phyloP scores from a whole-genome alignment of 495 filamentous ascomycete genomes.

The Neurospora sublineolata region DNA sequence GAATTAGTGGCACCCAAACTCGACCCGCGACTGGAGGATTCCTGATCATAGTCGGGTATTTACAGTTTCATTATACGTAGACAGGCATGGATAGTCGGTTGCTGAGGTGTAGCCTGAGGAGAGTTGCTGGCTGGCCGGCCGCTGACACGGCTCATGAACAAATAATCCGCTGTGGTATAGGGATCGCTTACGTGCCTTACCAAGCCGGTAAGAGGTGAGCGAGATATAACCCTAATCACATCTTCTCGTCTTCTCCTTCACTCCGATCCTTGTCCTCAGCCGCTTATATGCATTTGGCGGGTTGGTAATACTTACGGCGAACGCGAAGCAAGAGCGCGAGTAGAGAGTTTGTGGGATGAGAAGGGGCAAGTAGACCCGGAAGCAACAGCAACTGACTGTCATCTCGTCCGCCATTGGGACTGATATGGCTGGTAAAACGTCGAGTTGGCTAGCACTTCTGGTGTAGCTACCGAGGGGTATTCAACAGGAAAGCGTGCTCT shows the following conservation, averaged over 20 bases:
- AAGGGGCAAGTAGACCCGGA: neutral
- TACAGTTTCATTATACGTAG: neutral
- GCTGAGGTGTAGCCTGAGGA: neutral
- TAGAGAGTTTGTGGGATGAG: neutral
- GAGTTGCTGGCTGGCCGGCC: neutral
- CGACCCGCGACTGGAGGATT: neutral
- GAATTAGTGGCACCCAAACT: neutral
- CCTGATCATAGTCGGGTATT: neutral
- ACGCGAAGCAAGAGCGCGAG: neutral
- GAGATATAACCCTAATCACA: neutral
- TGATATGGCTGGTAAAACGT: neutral
- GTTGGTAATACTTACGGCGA: neutral
- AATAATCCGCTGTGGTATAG: neutral
- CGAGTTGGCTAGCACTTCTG: neutral
- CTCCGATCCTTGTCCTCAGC: neutral
- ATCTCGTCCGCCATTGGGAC: neutral
- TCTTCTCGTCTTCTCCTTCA: neutral
- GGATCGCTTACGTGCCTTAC: neutral
- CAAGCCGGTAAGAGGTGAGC: neutral
- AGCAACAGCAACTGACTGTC: neutral
- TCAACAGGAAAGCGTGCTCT: neutral
- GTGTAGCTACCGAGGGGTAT: neutral
- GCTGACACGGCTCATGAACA: neutral
- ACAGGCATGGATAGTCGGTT: neutral
- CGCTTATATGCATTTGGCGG: neutral